Percentiles rank a stretch among this genome's conserved stretches.
Conservation (phyloP, 768 basidiomycete species). For the Gymnopilus dilepis region DNA sequence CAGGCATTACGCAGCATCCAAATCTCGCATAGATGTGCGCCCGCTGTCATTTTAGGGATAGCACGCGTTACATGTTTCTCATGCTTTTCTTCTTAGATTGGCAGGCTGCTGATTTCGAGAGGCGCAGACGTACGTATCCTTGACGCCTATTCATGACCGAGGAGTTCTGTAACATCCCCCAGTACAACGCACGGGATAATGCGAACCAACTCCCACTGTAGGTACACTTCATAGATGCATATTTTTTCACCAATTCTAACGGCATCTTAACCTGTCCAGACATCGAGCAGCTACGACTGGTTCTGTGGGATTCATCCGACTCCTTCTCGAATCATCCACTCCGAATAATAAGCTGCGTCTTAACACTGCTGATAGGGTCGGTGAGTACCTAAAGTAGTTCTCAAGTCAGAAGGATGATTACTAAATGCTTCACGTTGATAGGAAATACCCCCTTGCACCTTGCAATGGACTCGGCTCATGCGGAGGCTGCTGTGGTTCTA, state of each 20-base stretch:
- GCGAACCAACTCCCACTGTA: slow-evolving; percentile 93
- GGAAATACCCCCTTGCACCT: slow-evolving; percentile 97
- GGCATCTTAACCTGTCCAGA: slow-evolving; percentile 43
- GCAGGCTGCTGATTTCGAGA: slow-evolving; percentile 79
- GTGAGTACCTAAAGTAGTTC: slow-evolving; percentile 44
- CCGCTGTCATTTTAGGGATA: slow-evolving; percentile 35
- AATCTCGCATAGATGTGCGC: slow-evolving; percentile 81
- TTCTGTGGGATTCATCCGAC: slow-evolving; percentile 83
- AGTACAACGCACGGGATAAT: slow-evolving; percentile 95
- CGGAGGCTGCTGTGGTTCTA: slow-evolving; percentile 85
- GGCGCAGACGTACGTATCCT: slow-evolving; percentile 84
- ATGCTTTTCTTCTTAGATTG: slow-evolving; percentile 66
- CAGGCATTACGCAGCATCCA: slow-evolving; percentile 94
- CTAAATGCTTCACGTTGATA: slow-evolving; percentile 32
- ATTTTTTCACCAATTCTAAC: slow-evolving; percentile 25
- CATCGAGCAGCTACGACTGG: slow-evolving; percentile 98
- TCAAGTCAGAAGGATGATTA: slow-evolving; percentile 21
- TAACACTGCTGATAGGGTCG: slow-evolving; percentile 84
- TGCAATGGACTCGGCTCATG: slow-evolving; percentile 96
- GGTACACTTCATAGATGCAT: slow-evolving; percentile 34
- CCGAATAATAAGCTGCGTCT: slow-evolving; percentile 78
- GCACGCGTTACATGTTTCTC: slow-evolving; percentile 31
- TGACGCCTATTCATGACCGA: slow-evolving; percentile 37
- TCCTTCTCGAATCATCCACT: slow-evolving; percentile 86
- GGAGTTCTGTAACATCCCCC: slow-evolving; percentile 38